Percentiles rank a stretch among this genome's conserved stretches.
Evolutionary conservation across 768 basidiomycete genomes (phyloP).

Genomic region (Lyophyllum decastes): DNA sequence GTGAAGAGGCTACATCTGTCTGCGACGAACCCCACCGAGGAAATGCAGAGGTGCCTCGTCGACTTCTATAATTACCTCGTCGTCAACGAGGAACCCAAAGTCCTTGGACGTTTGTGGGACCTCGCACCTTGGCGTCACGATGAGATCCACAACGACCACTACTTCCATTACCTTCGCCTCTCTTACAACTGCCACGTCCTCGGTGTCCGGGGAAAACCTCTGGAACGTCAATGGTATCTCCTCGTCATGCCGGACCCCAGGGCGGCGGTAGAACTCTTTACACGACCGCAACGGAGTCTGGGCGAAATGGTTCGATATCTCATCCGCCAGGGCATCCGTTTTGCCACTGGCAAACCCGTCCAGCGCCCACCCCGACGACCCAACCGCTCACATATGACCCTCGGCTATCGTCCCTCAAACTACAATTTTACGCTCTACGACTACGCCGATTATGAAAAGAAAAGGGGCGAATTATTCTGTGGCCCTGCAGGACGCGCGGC

Average conservation of each 20-base stretch:
- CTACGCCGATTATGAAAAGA: neutral
- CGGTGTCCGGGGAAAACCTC: neutral
- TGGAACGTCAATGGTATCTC: slow-evolving; percentile 7
- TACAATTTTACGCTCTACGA: neutral
- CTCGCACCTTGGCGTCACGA: neutral
- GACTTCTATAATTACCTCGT: neutral
- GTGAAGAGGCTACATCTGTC: neutral
- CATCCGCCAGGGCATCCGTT: neutral
- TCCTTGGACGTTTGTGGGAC: neutral
- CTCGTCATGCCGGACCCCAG: slow-evolving; percentile 1
- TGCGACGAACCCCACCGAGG: too few relatives aligned
- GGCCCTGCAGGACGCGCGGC: neutral
- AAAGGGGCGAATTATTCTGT: neutral
- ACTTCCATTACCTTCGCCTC: slow-evolving; percentile 4
- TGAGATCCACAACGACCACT: neutral
- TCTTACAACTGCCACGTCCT: neutral
- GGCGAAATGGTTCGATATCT: slow-evolving; percentile 1
- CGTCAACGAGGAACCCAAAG: neutral
- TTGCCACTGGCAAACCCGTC: slow-evolving; percentile 5
- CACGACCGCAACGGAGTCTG: neutral
- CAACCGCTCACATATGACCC: neutral
- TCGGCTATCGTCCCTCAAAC: neutral
- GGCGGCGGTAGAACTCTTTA: slow-evolving; percentile 4
- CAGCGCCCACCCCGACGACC: neutral
- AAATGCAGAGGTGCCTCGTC: neutral